Base-by-base conservation (phyloP, 1,284 basidiomycete species). In the Tilletia setariae region DNA sequence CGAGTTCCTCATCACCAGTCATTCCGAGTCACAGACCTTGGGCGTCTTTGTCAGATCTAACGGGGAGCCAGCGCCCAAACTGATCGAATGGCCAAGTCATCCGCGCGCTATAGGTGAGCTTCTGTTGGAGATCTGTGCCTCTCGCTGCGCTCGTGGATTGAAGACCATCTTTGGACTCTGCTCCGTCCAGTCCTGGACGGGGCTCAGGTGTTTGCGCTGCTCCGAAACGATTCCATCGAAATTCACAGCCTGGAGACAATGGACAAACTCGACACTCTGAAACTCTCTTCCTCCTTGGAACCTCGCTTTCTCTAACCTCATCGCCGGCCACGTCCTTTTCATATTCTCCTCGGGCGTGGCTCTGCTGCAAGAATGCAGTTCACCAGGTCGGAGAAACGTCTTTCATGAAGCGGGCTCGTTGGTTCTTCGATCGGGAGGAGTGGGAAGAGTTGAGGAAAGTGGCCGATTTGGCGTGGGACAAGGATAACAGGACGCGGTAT, bases 41-140 rank as follows among this genome's bases (percentile, higher is more conserved):
- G 80, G 80, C 16, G 80, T 79, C 7, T 81, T 82, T 63, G 70
- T 82, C 64, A 76, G 68, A 25, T 63, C 72, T 2, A 72, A 78
- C 6, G 80, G 80, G 46, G 80, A 81, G 69, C 79, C 79, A 1
- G 74, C 74, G 2, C 75, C 77, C 2, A 77, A 74, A 65, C 68
- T 82, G n/a, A 63, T 82, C 32, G 80, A 82, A 65, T 82, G 79
- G 79, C 76, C 76, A 11, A 75, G 74, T 4, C 80, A 82, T 71
- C 80, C 80, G 11, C 73, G 80, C 13, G 72, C 77, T 2, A 71
- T 82, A n/a, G 72, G 70, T 11, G 70, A n/a, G 65, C 59, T 19
- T 28, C 47, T n/a, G 23, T n/a, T 8, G 11, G n/a, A 7, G 2
- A 49, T n/a, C n/a, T n/a, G 4, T 3, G 8, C 16, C 4, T 11